These are phyloP conservation scores for Russula sp. DNA, from an alignment of 768 basidiomycete genomes.

Conservation along the genomic window DNA sequence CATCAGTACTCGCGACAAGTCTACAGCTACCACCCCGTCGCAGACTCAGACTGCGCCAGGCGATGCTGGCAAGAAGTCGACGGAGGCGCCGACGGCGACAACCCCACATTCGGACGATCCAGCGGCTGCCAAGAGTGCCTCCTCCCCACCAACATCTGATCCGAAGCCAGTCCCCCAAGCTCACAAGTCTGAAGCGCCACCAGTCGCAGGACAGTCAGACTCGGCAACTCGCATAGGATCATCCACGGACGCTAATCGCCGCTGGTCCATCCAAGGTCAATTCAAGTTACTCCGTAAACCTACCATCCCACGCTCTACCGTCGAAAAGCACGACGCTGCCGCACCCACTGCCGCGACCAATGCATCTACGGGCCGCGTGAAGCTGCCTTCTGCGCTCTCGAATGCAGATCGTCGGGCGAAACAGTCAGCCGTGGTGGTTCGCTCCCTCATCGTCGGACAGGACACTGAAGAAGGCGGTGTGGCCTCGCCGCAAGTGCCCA, in stretches of 20 bases:
- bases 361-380: not conserved
- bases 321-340: slow-evolving; percentile 5
- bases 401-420: slow-evolving; percentile 61
- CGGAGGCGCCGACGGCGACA: not conserved
- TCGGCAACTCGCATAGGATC: too few species aligned
- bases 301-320: slow-evolving; percentile 6
- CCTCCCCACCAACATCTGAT: not conserved
- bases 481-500: slow-evolving; percentile 38
- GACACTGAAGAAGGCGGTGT: slow-evolving; percentile 17
- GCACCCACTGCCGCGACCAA: slow-evolving; percentile 1
- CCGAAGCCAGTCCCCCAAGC: not conserved
- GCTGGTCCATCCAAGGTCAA: slow-evolving; percentile 19
- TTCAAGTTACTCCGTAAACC: slow-evolving; percentile 16
- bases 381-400: slow-evolving; percentile 29
- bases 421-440: slow-evolving; percentile 59
- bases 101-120: not conserved
- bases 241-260: not conserved
- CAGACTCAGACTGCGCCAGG: slow-evolving; percentile 2
- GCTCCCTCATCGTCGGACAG: slow-evolving; percentile 65
- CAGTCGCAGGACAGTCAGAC: not conserved
- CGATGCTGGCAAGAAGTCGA: not conserved
- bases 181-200: not conserved
- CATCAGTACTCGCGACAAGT: slow-evolving; percentile 8
- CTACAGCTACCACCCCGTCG: not conserved
- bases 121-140: not conserved